Evolutionary conservation across 257 asterid species (phyloP).

Genomic region (Ilex asprella): DNA sequence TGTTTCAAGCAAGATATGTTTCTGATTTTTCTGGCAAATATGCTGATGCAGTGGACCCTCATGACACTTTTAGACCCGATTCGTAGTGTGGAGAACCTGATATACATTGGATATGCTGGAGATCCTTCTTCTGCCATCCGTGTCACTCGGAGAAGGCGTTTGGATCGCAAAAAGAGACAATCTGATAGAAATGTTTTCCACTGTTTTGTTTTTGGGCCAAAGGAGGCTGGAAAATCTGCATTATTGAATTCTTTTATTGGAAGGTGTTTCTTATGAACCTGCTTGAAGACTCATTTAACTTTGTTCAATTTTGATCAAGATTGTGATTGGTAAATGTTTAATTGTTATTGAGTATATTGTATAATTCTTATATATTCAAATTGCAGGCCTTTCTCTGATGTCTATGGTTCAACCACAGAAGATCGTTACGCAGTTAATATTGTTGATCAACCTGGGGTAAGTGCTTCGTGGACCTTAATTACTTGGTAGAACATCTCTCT

Average conservation of each 20-base stretch:
- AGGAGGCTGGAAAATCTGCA: conserved; percentile 85
- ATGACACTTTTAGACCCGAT: conserved; percentile 92
- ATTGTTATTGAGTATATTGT: conserved; percentile 9
- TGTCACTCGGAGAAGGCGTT: conserved; percentile 78
- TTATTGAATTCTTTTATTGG: conserved; percentile 69
- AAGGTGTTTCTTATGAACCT: conserved; percentile 42
- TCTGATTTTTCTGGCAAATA: conserved; percentile 12
- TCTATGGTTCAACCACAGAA: conserved; percentile 50
- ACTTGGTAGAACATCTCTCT: not conserved
- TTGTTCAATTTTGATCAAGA: no score
- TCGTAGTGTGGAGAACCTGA: conserved; percentile 70
- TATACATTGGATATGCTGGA: conserved; percentile 83
- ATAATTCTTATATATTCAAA: not conserved
- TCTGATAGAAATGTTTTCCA: conserved; percentile 76
- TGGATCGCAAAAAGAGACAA: conserved; percentile 86
- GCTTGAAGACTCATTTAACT: not conserved
- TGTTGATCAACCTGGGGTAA: conserved; percentile 60
- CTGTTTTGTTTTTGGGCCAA: conserved; percentile 93
- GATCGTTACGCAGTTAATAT: conserved; percentile 64
- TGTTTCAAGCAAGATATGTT: not conserved
- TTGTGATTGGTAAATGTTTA: not conserved
- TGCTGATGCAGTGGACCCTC: conserved; percentile 82
- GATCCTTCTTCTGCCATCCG: conserved; percentile 80
- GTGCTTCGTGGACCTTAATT: conserved; percentile 13
- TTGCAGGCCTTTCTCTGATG: conserved; percentile 73